Percentiles rank a stretch among this genome's conserved stretches.
Evolutionary conservation across 192 early-diverging fungal genomes (phyloP).

Genomic region (Helicostylum pulchrum): DNA sequence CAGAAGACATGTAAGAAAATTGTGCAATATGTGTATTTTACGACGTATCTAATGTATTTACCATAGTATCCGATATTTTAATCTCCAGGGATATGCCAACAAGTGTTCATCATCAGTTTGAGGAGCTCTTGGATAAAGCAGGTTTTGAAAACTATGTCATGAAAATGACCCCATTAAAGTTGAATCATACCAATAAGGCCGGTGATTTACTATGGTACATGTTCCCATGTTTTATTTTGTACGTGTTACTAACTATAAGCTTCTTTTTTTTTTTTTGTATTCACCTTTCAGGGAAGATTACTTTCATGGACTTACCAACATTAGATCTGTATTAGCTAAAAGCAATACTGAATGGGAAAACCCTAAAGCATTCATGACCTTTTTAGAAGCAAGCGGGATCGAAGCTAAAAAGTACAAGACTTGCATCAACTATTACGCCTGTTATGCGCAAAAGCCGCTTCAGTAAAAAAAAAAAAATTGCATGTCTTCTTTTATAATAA

Average conservation of each 20-base stretch:
- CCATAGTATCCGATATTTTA: not conserved
- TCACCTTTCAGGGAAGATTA: conserved; percentile 11
- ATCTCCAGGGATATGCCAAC: not conserved
- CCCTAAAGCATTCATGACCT: not conserved
- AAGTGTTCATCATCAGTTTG: not conserved
- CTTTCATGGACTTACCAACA: not conserved
- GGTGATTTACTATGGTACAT: conserved; percentile 12
- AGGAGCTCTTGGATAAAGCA: conserved; percentile 6
- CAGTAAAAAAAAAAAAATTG: too few relatives aligned
- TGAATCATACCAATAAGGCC: conserved; percentile 11
- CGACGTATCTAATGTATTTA: not conserved
- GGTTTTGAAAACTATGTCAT: not conserved
- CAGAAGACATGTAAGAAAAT: not conserved
- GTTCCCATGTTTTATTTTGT: not conserved
- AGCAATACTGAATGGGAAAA: not conserved
- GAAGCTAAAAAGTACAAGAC: conserved; percentile 10
- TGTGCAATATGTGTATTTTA: not conserved
- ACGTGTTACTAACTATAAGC: not conserved
- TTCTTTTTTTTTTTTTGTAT: not conserved
- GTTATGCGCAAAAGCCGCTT: conserved; percentile 16
- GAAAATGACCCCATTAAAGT: not conserved
- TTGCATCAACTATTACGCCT: not conserved
- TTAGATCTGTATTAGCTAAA: not conserved
- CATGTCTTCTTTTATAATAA: too few relatives aligned
- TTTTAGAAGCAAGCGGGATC: not conserved